Conservation (phyloP, 2,329 filamentous ascomycete species). For the Fusarium redolens region DNA sequence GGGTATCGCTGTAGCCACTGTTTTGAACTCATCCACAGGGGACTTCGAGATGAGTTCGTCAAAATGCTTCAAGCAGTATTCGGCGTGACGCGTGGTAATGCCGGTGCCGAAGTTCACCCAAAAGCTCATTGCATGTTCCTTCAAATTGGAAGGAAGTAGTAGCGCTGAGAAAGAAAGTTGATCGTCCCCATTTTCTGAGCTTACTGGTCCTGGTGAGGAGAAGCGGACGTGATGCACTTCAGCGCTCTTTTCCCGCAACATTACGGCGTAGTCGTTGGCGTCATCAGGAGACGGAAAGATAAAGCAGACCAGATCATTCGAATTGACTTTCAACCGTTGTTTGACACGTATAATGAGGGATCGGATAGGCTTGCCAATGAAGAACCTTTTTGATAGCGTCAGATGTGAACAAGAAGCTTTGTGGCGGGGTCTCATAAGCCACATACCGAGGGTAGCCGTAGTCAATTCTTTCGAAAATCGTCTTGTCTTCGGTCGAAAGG, state of each 20-base stretch:
- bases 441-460: background rate
- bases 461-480: background rate
- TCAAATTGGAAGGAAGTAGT: background rate
- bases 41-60: background rate
- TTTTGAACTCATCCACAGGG: background rate
- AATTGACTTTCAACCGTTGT: rapidly evolving
- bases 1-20: background rate
- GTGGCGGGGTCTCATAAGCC: too few relatives aligned
- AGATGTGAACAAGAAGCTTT: background rate
- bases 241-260: background rate
- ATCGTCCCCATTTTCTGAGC: background rate
- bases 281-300: background rate
- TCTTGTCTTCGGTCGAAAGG: background rate
- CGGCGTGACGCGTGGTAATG: background rate
- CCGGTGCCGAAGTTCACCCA: background rate
- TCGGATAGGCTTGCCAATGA: background rate
- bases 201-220: too few relatives aligned
- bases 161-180: background rate
- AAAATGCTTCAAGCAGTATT: background rate
- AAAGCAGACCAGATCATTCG: background rate
- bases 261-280: background rate
- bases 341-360: background rate
- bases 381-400: background rate
- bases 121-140: rapidly evolving
- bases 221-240: background rate